A percentile compares a stretch with the other conserved stretches of the same genome.
Conservation (phyloP, 1,139 yeast species). For the Pichia sp. region DNA sequence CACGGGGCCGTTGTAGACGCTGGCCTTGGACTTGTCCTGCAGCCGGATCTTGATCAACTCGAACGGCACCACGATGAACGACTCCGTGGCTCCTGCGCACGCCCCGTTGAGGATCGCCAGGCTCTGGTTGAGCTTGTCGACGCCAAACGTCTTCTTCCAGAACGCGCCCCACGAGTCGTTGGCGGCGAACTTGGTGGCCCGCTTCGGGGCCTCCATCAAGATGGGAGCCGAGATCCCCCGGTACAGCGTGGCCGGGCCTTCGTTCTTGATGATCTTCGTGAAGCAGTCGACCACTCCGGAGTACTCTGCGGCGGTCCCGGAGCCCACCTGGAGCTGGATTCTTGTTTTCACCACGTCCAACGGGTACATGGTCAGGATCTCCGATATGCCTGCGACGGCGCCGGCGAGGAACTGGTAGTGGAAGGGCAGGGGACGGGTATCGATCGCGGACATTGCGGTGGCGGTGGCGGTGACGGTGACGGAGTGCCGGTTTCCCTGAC, state of each 20-base stretch:
- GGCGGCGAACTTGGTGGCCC: constrained; percentile 97
- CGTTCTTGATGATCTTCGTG: constrained; percentile 74
- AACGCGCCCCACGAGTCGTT: constrained; percentile 95
- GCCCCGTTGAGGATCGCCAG: constrained; percentile 93
- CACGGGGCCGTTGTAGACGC: constrained; percentile 78
- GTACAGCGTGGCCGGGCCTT: constrained; percentile 80
- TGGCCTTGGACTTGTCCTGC: constrained; percentile 77
- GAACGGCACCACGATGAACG: constrained; percentile 95
- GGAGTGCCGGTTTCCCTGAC: too few relatives aligned
- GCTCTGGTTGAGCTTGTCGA: constrained; percentile 68
- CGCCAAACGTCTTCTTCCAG: constrained; percentile 70
- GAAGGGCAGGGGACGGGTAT: constrained; percentile 58
- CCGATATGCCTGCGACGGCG: constrained; percentile 97
- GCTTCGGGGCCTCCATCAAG: constrained; percentile 98
- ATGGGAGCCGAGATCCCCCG: constrained; percentile 95
- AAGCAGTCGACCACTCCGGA: constrained; percentile 82
- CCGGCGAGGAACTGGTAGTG: constrained; percentile 89
- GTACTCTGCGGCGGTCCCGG: constrained; percentile 62
- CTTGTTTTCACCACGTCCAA: constrained; percentile 97
- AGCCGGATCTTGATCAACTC: constrained; percentile 83
- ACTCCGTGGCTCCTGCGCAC: constrained; percentile 95
- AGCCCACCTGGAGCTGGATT: constrained; percentile 79
- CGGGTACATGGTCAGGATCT: constrained; percentile 96
- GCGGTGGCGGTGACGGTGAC: background rate
- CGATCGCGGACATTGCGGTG: constrained; percentile 22